Base-by-base conservation (phyloP, 2,329 filamentous ascomycete genomes). In the Colletotrichum salicis region DNA sequence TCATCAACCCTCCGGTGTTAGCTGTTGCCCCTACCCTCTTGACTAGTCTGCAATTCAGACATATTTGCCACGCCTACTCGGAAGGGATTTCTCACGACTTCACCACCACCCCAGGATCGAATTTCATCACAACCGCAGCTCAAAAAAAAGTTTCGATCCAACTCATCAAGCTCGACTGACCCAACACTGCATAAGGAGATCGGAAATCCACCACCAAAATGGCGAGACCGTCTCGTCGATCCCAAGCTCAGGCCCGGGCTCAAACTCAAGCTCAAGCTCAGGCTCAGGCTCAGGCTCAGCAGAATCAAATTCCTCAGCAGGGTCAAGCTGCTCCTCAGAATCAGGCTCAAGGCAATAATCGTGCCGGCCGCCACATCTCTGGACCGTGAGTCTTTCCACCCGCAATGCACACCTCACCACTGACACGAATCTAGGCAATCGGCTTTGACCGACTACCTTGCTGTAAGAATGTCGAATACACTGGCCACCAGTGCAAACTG, bases 381-480 rank as follows among this genome's bases (percentile, higher is more conserved):
- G 70, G 70, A 56, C 70, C 70, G 70, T 72, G 52, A 70, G 70
- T 56, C 31, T n/a, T 37, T 22, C 11, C 54, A 45, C 12, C 10
- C 10, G 19, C 3, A 13, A 41, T 27, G 3, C 33, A 22, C 1
- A 19, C 27, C 35, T 4, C 4, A n/a, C 54, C 12, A 19, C 59
- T 72, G n/a, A 72, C 61, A 31, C 29, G 24, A 24, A 1, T 45
- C 1, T 29, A 85, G 83, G 4, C 86, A 87, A 78, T 89, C 87
- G 24, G 87, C 87, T 15, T 77, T 89, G 76, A 89, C 86, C 2
- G 86, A 88, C 74, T 89, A 87, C 71, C 79, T 89, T 55, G 86
- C 86, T 29, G 85, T 86, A 74, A 74, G 84, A 75, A 35, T 31
- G 15, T 41, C 52, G 24, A 10, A 5, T 22, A 10, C 4, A 19